Evolutionary conservation across 306 rosid species (phyloP), one percentile per base, ranked within the genome.

Genomic region (Aeschynomene evenia): DNA sequence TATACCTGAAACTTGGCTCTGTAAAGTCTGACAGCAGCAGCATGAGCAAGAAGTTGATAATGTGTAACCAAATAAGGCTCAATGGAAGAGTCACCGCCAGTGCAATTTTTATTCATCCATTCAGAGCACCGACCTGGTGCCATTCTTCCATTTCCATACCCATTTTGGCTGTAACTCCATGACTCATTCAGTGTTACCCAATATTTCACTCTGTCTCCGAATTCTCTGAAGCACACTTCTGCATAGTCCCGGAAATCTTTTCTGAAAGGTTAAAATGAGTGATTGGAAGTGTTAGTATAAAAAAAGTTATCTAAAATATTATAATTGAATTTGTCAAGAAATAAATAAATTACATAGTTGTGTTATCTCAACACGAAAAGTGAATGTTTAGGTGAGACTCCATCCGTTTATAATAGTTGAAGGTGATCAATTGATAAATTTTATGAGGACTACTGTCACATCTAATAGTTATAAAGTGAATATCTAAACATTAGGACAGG

Each of bases 181-280:
- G 90, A 88, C 67, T 87, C 96, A 26, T 89, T 89, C 3, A 85
- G 36, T 0, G 90, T 89, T 39, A 89, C 79, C 91, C 96, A 89
- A 1, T 83, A 63, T 53, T 87, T 87, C 28, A 89, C 91, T 2
- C 84, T 63, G 0, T 87, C 81, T 11, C 96, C 96, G 37, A 87
- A 89, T 69, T 68, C 70, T 16, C 33, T 77, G 39, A 79, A 89
- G 31, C 90, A 87, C 26, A 89, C n/a, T 7, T 87, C 92, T 0
- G 75, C 86, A n/a, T 77, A 85, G 1, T 88, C 87, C 2, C 23
- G 20, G 40, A 49, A 84, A 66, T 84, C 82, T 14, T 78, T 24
- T 19, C 88, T 84, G 52, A n/a, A n/a, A n/a, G n/a, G n/a, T n/a
- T n/a, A n/a, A n/a, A n/a, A n/a, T n/a, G n/a, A n/a, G n/a, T n/a